These are phyloP conservation scores for Dictyostelium intermedium DNA, from an alignment of 78 protist genomes.

Conservation along the genomic window DNA sequence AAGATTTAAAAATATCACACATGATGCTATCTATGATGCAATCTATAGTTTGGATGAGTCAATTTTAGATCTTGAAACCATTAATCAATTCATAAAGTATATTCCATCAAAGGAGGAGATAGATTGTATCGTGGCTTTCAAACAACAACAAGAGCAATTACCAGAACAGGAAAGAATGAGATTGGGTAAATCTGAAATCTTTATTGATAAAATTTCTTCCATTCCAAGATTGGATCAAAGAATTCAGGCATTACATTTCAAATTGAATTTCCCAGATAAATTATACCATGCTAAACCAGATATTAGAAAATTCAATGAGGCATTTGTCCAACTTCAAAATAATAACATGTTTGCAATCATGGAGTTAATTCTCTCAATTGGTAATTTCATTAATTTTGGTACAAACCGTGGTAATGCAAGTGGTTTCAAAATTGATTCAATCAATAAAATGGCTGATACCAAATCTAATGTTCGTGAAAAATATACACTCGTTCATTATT, in stretches of 20 bases:
- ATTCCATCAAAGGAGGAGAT: conserved; percentile 71
- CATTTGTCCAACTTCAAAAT: conserved; percentile 38
- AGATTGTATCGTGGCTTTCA: conserved; percentile 52
- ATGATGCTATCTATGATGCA: conserved; percentile 33
- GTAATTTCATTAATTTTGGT: conserved; percentile 81
- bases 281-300: conserved; percentile 68
- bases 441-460: conserved; percentile 81
- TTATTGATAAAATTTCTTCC: conserved; percentile 19
- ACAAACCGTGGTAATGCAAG: conserved; percentile 78
- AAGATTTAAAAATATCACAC: conserved; percentile 5
- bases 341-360: conserved; percentile 32
- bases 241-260: conserved; percentile 68
- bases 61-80: conserved; percentile 48
- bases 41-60: conserved; percentile 56
- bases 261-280: conserved; percentile 73
- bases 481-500: conserved; percentile 47
- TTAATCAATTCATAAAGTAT: conserved; percentile 60
- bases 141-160: not conserved
- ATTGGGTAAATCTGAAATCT: conserved; percentile 49
- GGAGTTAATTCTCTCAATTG: conserved; percentile 67
- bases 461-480: conserved; percentile 68
- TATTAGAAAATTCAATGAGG: conserved; percentile 68
- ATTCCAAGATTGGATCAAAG: conserved; percentile 48
- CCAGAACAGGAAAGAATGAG: conserved; percentile 23
- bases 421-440: conserved; percentile 80